These are phyloP conservation scores for Rhizomucor pusillus DNA, from an alignment of 371 early-diverging fungal species.

Conservation along the genomic window DNA sequence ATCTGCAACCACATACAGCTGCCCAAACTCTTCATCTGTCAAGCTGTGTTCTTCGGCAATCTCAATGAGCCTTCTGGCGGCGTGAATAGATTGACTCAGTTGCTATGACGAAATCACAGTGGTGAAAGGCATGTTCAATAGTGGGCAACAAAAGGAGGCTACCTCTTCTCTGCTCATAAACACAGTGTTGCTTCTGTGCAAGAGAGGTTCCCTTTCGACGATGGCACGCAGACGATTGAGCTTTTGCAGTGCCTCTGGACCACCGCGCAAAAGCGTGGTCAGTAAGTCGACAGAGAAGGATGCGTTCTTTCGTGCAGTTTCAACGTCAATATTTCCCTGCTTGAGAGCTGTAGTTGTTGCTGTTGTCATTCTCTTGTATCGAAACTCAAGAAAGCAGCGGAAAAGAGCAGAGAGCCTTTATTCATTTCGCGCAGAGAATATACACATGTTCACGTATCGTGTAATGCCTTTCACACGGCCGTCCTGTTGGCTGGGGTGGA, in stretches of 20 bases:
- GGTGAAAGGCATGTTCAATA: neutral
- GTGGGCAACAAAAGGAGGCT: neutral
- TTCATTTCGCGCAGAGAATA: no score
- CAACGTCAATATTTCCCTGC: constrained; percentile 42
- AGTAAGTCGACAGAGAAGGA: constrained; percentile 37
- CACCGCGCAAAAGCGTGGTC: constrained; percentile 40
- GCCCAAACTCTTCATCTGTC: constrained; percentile 22
- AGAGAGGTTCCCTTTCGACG: constrained; percentile 46
- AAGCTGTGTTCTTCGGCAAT: constrained; percentile 40
- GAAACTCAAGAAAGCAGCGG: neutral
- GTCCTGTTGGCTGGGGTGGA: no score
- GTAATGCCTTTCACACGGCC: no score
- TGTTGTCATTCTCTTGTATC: neutral
- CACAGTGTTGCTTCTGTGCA: constrained; percentile 25
- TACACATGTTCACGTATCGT: no score
- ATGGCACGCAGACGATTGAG: constrained; percentile 30
- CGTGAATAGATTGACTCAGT: constrained; percentile 24
- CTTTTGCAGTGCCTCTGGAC: constrained; percentile 23
- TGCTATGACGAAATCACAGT: constrained; percentile 19
- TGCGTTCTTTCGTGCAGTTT: constrained; percentile 46
- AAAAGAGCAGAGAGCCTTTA: no score
- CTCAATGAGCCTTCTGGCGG: constrained; percentile 32
- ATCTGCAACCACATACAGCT: constrained; percentile 32
- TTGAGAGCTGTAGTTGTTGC: neutral
- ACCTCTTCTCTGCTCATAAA: constrained; percentile 44